Percentiles rank a stretch among this genome's conserved stretches.
Evolutionary conservation across 129 eudicot genomes (phyloP).

Genomic region (Escallonia herrerae): DNA sequence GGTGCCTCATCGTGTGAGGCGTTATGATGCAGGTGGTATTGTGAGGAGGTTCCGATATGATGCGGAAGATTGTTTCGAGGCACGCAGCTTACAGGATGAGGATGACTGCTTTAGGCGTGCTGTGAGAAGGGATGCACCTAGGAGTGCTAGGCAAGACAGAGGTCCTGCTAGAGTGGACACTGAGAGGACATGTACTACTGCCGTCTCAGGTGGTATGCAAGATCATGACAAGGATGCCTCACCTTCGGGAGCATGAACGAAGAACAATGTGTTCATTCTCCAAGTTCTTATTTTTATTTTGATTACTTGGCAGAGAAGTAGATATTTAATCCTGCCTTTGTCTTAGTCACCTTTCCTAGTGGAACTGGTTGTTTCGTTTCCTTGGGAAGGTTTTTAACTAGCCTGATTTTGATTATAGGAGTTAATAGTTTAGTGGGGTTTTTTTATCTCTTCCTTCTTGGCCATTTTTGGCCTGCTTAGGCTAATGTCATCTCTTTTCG

Average conservation of each 20-base stretch:
- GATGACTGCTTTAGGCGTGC: constrained; percentile 27
- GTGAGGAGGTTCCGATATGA: constrained; percentile 41
- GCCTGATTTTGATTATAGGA: constrained; percentile 4
- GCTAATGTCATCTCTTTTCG: not conserved
- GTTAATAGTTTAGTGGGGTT: not conserved
- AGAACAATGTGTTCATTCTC: constrained; percentile 10
- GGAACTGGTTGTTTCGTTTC: constrained; percentile 7
- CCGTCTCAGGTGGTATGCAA: constrained; percentile 14
- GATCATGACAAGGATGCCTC: constrained; percentile 25
- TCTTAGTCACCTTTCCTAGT: constrained; percentile 3
- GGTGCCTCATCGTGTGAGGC: constrained; percentile 27
- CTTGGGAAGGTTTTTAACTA: constrained; percentile 1
- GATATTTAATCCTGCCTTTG: constrained; percentile 6
- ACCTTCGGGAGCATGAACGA: constrained; percentile 25
- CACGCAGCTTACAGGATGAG: constrained; percentile 21
- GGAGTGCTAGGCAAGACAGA: constrained; percentile 37
- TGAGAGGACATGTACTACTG: constrained; percentile 21
- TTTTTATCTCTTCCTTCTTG: not conserved
- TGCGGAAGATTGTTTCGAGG: constrained; percentile 19
- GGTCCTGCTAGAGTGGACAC: constrained; percentile 18
- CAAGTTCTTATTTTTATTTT: constrained; percentile 16
- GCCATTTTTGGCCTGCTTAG: constrained; percentile 6
- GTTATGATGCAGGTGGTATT: constrained; percentile 25
- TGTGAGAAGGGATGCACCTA: constrained; percentile 23
- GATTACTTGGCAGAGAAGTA: constrained; percentile 6